These are phyloP conservation scores for Candolleomyces aberdarensis DNA, from an alignment of 768 basidiomycete species.

Conservation along the genomic window DNA sequence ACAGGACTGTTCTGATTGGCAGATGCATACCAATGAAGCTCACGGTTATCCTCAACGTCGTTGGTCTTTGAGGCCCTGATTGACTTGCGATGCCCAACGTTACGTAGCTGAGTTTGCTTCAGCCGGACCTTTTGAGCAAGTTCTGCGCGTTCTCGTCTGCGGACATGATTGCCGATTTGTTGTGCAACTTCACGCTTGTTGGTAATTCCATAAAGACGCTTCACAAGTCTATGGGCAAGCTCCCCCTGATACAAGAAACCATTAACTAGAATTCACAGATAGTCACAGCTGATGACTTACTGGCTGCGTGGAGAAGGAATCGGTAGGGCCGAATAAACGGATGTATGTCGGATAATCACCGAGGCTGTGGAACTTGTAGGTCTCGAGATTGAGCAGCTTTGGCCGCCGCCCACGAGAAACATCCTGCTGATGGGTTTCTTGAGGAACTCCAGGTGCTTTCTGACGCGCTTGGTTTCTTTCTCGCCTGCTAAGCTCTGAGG, in stretches of 20 bases:
- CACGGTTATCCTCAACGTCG: neutral
- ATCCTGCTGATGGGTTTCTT: neutral
- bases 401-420: conserved; percentile 1
- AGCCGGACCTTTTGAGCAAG: neutral
- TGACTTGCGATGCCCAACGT: neutral
- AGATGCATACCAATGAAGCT: conserved; percentile 13
- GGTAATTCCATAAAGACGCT: conserved; percentile 32
- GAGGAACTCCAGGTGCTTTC: neutral
- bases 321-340: conserved; percentile 28
- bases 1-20: conserved; percentile 13
- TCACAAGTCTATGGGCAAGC: conserved; percentile 36
- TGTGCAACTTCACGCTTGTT: conserved; percentile 28
- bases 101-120: neutral
- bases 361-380: conserved; percentile 37
- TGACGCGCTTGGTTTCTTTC: conserved; percentile 5
- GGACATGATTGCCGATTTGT: conserved; percentile 22
- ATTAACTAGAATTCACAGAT: neutral
- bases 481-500: conserved; percentile 32
- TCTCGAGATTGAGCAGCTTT: conserved; percentile 25
- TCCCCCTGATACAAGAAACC: conserved; percentile 34
- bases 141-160: neutral
- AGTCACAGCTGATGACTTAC: conserved; percentile 19
- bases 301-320: conserved; percentile 38
- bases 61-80: neutral
- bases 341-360: conserved; percentile 33